Evolutionary conservation across 2,329 filamentous ascomycete genomes (phyloP).

Genomic region (Aspergillus sp.): DNA sequence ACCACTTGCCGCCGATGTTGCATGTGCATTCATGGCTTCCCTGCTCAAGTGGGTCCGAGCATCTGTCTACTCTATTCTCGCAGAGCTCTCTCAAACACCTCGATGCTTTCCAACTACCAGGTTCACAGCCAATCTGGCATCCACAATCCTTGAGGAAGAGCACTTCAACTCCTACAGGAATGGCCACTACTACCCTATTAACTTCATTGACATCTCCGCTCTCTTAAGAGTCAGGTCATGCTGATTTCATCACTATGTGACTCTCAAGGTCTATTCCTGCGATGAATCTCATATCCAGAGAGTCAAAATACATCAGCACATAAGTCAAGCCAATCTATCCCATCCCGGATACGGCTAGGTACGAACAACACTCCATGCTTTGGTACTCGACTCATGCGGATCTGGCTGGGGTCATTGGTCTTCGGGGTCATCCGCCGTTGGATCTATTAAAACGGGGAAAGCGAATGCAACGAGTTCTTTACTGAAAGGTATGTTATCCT

Average conservation of each 20-base stretch:
- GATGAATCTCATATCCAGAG: constrained; percentile 21
- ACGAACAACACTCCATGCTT: constrained; percentile 33
- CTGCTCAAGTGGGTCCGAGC: constrained; percentile 25
- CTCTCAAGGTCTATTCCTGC: constrained; percentile 28
- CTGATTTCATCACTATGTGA: constrained; percentile 21
- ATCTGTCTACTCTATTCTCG: constrained; percentile 3
- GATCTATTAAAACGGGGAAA: constrained; percentile 36
- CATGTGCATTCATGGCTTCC: constrained; percentile 15
- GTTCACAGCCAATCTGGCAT: not conserved
- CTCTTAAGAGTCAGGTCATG: constrained; percentile 27
- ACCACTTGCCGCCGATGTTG: not conserved
- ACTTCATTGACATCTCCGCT: constrained; percentile 32
- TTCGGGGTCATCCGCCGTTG: constrained; percentile 47
- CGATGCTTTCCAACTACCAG: constrained; percentile 24
- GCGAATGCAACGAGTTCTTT: constrained; percentile 44
- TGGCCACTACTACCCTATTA: constrained; percentile 33
- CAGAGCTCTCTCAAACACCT: constrained; percentile 17
- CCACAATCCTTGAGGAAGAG: constrained; percentile 28
- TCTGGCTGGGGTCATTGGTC: constrained; percentile 48
- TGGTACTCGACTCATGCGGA: constrained; percentile 44
- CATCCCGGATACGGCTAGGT: constrained; percentile 34
- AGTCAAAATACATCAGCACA: constrained; percentile 32
- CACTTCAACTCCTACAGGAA: constrained; percentile 26
- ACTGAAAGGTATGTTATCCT: constrained; percentile 34
- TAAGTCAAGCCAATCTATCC: constrained; percentile 23